Conservation (phyloP, 2,329 filamentous ascomycete species). For the Exophiala bonariae region DNA sequence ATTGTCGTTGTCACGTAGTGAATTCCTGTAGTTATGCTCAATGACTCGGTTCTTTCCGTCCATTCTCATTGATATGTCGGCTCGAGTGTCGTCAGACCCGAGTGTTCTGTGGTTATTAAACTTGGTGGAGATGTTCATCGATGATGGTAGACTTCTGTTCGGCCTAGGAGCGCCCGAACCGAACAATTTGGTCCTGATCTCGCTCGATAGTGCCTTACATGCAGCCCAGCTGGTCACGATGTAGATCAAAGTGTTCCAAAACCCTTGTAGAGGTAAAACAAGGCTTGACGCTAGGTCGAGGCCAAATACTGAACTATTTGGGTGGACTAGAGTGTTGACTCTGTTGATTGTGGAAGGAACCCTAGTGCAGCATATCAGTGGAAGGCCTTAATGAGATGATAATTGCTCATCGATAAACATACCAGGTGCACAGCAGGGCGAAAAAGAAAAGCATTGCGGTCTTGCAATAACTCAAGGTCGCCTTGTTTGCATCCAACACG, state of each 20-base stretch:
- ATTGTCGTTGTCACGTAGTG: not conserved
- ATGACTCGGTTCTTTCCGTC: constrained; percentile 10
- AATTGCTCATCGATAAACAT: constrained; percentile 21
- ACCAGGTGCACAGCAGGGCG: constrained; percentile 44
- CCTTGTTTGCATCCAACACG: constrained; percentile 35
- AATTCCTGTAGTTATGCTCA: constrained; percentile 7
- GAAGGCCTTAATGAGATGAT: not conserved
- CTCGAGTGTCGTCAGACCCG: constrained; percentile 9
- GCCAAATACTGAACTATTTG: constrained; percentile 51
- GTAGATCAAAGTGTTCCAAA: constrained; percentile 84
- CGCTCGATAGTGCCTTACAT: constrained; percentile 45
- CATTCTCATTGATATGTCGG: constrained; percentile 11
- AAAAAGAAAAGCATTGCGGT: constrained; percentile 42
- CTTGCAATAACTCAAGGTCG: constrained; percentile 41
- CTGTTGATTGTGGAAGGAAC: constrained; percentile 75
- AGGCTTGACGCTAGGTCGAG: constrained; percentile 71
- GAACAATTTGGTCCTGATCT: constrained; percentile 4
- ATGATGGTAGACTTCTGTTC: constrained; percentile 2
- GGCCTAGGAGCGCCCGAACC: not conserved
- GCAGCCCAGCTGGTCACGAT: constrained; percentile 67
- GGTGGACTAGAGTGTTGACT: constrained; percentile 66
- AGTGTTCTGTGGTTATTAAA: constrained; percentile 2
- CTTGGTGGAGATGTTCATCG: not conserved
- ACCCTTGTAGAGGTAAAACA: constrained; percentile 77
- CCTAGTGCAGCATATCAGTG: constrained; percentile 23